Evolutionary conservation across 768 basidiomycete species (phyloP).

Genomic region (Clathrus columnatus): DNA sequence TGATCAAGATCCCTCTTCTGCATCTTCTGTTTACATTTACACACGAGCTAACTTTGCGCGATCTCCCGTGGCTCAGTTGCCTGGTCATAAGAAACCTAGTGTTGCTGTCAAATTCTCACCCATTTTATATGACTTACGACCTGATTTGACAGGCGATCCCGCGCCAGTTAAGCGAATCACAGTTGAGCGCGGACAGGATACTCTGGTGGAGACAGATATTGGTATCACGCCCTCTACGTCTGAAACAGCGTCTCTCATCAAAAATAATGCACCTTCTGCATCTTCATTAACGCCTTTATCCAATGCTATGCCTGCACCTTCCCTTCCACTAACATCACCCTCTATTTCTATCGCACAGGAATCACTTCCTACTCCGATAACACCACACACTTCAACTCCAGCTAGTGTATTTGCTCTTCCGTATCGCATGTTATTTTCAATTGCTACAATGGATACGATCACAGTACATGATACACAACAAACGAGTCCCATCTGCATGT

Average conservation of each 20-base stretch:
- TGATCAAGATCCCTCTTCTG: slow-evolving; percentile 30
- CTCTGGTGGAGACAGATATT: slow-evolving; percentile 54
- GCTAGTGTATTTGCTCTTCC: slow-evolving; percentile 81
- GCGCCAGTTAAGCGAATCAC: slow-evolving; percentile 36
- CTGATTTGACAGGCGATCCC: slow-evolving; percentile 41
- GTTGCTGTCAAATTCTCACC: slow-evolving; percentile 93
- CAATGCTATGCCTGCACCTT: slow-evolving; percentile 44
- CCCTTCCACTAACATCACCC: slow-evolving; percentile 41
- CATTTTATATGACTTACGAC: slow-evolving; percentile 82
- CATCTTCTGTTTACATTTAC: slow-evolving; percentile 84
- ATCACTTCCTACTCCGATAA: slow-evolving; percentile 47
- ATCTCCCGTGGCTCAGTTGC: slow-evolving; percentile 88
- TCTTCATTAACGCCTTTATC: slow-evolving; percentile 14
- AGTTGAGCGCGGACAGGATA: slow-evolving; percentile 58
- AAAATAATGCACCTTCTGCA: slow-evolving; percentile 10
- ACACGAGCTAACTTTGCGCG: slow-evolving; percentile 89
- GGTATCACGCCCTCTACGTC: slow-evolving; percentile 32
- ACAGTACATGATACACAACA: slow-evolving; percentile 97
- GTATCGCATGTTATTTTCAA: slow-evolving; percentile 91
- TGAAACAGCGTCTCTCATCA: slow-evolving; percentile 14
- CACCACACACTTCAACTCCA: slow-evolving; percentile 27
- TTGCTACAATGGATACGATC: slow-evolving; percentile 93
- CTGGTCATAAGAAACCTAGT: slow-evolving; percentile 93
- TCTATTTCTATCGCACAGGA: slow-evolving; percentile 38
- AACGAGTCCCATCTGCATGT: slow-evolving; percentile 79